These are phyloP conservation scores for Gloeophyllum trabeum DNA, from an alignment of 768 basidiomycete species.

Conservation along the genomic window DNA sequence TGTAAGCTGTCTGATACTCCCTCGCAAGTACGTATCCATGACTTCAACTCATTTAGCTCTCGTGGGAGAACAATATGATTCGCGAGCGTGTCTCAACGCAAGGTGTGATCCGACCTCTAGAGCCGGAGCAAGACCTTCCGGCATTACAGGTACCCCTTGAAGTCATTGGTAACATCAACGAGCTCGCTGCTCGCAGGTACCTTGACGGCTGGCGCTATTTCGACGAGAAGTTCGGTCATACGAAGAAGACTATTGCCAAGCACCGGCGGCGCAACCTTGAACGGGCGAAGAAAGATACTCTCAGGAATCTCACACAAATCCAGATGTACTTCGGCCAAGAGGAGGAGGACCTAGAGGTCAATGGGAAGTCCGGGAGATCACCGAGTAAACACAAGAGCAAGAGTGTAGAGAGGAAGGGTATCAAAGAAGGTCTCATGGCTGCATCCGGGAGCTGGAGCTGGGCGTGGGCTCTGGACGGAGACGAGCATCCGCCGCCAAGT, in stretches of 20 bases:
- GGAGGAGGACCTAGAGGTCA: constrained; percentile 9
- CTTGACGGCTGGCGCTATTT: constrained; percentile 46
- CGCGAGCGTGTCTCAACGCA: constrained; percentile 80
- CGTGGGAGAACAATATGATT: constrained; percentile 57
- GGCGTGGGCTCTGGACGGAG: constrained; percentile 75
- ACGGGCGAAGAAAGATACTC: constrained; percentile 50
- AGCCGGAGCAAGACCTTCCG: constrained; percentile 52
- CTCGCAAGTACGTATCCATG: not conserved
- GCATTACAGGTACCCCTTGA: constrained; percentile 57
- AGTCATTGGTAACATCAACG: constrained; percentile 65
- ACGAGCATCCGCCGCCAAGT: constrained; percentile 82
- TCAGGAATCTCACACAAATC: constrained; percentile 39
- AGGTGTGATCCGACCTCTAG: constrained; percentile 77
- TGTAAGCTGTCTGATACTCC: constrained; percentile 21
- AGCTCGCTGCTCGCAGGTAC: constrained; percentile 69
- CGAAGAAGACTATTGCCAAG: constrained; percentile 49
- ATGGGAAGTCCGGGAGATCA: constrained; percentile 12
- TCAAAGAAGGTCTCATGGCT: constrained; percentile 22
- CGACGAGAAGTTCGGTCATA: constrained; percentile 55
- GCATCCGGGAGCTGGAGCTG: constrained; percentile 58
- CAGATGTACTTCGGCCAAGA: constrained; percentile 24
- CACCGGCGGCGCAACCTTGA: constrained; percentile 55
- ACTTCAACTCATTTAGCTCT: not conserved
- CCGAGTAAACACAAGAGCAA: constrained; percentile 8
- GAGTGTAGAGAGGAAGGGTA: constrained; percentile 11